phyloP scores from a whole-genome alignment of 352 stramenopile species.

The Blastocystis sp. region DNA sequence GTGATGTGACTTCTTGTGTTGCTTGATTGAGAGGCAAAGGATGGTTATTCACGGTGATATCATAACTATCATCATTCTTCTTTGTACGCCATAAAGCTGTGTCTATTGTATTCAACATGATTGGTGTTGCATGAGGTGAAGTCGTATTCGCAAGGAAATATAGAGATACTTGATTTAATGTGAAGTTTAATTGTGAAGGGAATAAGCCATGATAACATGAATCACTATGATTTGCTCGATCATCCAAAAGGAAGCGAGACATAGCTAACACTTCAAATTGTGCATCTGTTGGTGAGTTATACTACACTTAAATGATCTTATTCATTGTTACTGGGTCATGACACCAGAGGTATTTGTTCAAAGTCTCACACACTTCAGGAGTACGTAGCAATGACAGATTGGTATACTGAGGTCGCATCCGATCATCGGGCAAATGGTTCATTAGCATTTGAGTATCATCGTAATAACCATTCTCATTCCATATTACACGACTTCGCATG shows the following conservation, averaged over 20 bases:
- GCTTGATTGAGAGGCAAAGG: constrained; percentile 56
- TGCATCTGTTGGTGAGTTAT: background rate
- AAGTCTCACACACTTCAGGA: background rate
- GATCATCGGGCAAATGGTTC: background rate
- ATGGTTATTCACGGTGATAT: constrained; percentile 50
- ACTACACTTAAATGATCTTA: background rate
- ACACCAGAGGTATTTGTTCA: constrained; percentile 53
- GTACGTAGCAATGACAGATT: background rate
- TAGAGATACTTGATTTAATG: background rate
- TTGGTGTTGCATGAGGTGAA: constrained; percentile 12
- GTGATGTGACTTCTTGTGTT: constrained; percentile 50
- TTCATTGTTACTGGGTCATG: constrained; percentile 5
- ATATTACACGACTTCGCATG: constrained; percentile 2
- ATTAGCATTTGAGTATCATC: background rate
- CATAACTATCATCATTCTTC: background rate
- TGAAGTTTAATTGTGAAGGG: background rate
- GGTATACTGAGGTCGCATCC: background rate
- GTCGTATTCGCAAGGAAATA: constrained; percentile 45
- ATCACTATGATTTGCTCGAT: constrained; percentile 22
- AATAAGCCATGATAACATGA: constrained; percentile 7
- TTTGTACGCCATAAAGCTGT: background rate
- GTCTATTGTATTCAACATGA: constrained; percentile 35
- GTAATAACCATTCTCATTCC: background rate
- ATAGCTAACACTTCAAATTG: constrained; percentile 42
- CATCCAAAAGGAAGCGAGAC: constrained; percentile 48